These are phyloP conservation scores for Rhizopogon vulgaris DNA, from an alignment of 768 basidiomycete genomes.

Conservation along the genomic window DNA sequence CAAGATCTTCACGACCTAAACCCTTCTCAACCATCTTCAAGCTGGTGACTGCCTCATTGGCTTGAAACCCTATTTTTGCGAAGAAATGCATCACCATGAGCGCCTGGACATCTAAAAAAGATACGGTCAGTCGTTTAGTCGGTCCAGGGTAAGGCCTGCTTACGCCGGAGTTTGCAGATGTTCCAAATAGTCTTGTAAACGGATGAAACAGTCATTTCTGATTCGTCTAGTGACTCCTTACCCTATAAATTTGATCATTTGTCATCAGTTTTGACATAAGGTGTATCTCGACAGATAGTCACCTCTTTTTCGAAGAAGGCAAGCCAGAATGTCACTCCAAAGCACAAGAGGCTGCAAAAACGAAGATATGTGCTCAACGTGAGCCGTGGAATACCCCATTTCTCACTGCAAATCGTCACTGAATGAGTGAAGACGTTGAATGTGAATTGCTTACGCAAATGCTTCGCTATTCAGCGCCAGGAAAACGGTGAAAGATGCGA, in stretches of 20 bases:
- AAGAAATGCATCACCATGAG: conserved; percentile 84
- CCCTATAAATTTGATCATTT: conserved; percentile 41
- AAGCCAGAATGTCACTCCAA: conserved; percentile 83
- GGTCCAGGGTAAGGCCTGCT: conserved; percentile 14
- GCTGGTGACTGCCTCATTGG: conserved; percentile 85
- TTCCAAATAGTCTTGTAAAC: conserved; percentile 95
- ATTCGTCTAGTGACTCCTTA: conserved; percentile 62
- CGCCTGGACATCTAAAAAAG: conserved; percentile 73
- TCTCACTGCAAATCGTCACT: conserved; percentile 37
- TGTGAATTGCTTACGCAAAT: conserved; percentile 56
- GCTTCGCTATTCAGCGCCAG: conserved; percentile 93
- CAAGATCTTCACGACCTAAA: conserved; percentile 89
- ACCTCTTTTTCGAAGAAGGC: conserved; percentile 88
- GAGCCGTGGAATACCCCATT: conserved; percentile 71
- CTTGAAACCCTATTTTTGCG: conserved; percentile 91
- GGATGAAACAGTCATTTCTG: conserved; percentile 83
- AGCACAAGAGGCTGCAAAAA: conserved; percentile 82
- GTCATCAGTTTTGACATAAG: neutral
- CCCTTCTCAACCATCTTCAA: conserved; percentile 98
- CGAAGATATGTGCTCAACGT: conserved; percentile 75
- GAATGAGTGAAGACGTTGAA: conserved; percentile 6
- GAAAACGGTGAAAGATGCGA: conserved; percentile 95
- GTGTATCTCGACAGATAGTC: conserved; percentile 10
- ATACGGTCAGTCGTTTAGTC: conserved; percentile 1
- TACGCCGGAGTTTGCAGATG: conserved; percentile 88